phyloP scores from a whole-genome alignment of 2,329 filamentous ascomycete genomes.

The Diaporthe caulivora region DNA sequence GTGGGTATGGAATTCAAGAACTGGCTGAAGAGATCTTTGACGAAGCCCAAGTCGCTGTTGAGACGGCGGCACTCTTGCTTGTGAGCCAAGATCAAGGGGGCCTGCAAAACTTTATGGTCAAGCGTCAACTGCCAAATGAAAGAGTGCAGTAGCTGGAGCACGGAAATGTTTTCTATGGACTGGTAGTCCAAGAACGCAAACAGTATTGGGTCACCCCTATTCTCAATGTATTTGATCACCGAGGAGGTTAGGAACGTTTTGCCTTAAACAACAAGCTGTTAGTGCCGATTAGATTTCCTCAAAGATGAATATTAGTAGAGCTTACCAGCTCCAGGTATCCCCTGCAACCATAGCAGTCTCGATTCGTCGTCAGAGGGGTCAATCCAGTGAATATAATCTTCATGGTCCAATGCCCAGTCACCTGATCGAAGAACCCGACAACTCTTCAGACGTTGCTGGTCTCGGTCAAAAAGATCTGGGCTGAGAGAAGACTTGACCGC shows the following conservation, averaged over 20 bases:
- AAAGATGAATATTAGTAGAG: neutral
- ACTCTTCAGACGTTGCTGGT: neutral
- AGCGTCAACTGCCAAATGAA: neutral
- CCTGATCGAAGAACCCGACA: neutral
- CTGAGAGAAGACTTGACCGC: neutral
- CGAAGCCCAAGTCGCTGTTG: neutral
- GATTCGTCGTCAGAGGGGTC: neutral
- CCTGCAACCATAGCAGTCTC: neutral
- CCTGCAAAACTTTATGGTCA: neutral
- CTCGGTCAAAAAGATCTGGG: neutral
- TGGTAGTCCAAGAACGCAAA: neutral
- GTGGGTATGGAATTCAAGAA: neutral
- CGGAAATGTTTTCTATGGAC: neutral
- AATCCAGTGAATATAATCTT: neutral
- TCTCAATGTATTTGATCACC: neutral
- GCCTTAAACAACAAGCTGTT: neutral
- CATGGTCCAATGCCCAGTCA: neutral
- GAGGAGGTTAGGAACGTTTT: neutral
- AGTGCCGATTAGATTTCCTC: neutral
- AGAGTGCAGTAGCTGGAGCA: neutral
- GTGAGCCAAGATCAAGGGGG: neutral
- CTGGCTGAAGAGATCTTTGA: neutral
- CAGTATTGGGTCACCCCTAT: neutral
- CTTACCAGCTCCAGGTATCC: constrained; percentile 4
- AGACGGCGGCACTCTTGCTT: neutral